Base-by-base conservation (phyloP, 2,329 filamentous ascomycete species). In the Beauveria sp. region DNA sequence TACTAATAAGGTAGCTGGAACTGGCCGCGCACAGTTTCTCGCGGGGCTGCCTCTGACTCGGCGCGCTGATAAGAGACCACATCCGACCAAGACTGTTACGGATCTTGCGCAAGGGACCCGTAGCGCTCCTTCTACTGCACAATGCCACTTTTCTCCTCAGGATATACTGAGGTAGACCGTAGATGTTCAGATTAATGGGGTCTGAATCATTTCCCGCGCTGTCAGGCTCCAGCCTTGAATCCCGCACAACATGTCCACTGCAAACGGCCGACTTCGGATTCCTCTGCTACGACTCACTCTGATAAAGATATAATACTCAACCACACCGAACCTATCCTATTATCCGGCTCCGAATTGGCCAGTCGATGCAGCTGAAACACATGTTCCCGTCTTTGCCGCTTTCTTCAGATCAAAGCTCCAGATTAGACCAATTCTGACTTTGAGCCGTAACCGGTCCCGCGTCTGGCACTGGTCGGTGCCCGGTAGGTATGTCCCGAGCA, bases 191-290 rank as follows among this genome's bases (percentile, higher is more conserved):
- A 16, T 38, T 3, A 38, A 38, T 16, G 12, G 14, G 16, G 34
- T 38, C 14, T 38, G 12, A 38, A 38, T 38, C 34, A 38, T 38
- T 16, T 38, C 2, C 12, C 5, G 5, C 49, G 28, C 49, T 51
- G 9, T 20, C 49, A 20, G 24, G 52, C 38, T 20, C 52, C 22
- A 10, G 7, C 16, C 22, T 28, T 26, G n/a, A 26, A n/a, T 20
- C 2, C 22, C 10, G 43, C 24, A 49, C 43, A 42, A 22, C 20
- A 22, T 42, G 51, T 45, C 42, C 51, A 49, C 45, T 20, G 24
- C 51, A 28, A 54, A 61, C 58, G 58, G 58, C 58, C 58, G 58
- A 61, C 58, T 55, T 61, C 58, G 58, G 58, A 54, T 60, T 60
- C 9, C 30, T 26, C 43, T 8, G n/a, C 8, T 24, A 38, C 54